Evolutionary conservation across 129 eudicot species (phyloP).

Genomic region (Lactuca saligna): DNA sequence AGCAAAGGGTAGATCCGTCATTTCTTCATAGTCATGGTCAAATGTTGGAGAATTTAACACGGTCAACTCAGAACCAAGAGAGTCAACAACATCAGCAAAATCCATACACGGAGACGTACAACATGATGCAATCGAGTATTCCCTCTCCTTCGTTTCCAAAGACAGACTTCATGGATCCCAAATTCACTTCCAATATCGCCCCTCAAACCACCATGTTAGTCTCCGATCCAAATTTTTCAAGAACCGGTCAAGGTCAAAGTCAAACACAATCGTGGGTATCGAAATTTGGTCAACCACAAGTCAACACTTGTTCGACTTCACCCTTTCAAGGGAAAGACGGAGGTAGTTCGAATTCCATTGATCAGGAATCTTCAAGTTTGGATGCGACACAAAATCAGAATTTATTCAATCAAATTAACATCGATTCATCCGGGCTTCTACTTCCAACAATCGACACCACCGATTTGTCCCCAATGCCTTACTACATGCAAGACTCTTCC

Average conservation of each 20-base stretch:
- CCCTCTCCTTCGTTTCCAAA: slow-evolving; percentile 58
- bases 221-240: slow-evolving; percentile 52
- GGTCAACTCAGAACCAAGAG: slow-evolving; percentile 45
- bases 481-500: slow-evolving; percentile 73
- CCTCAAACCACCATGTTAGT: slow-evolving; percentile 63
- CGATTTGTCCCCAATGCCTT: slow-evolving; percentile 66
- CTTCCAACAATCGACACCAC: slow-evolving; percentile 60
- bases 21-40: slow-evolving; percentile 66
- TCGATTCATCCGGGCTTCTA: slow-evolving; percentile 75
- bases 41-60: slow-evolving; percentile 52
- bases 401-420: slow-evolving; percentile 49
- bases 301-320: slow-evolving; percentile 47
- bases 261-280: slow-evolving; percentile 68
- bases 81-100: slow-evolving; percentile 43
- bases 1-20: slow-evolving; percentile 22
- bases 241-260: slow-evolving; percentile 31
- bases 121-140: slow-evolving; percentile 36
- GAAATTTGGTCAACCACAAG: slow-evolving; percentile 54
- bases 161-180: slow-evolving; percentile 48
- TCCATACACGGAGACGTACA: slow-evolving; percentile 52
- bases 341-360: slow-evolving; percentile 21
- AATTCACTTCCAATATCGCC: slow-evolving; percentile 41
- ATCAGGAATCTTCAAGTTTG: slow-evolving; percentile 64
- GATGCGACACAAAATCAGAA: slow-evolving; percentile 60
- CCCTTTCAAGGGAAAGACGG: slow-evolving; percentile 48